A percentile compares a stretch with the other conserved stretches of the same genome.
These are phyloP conservation scores for Fraxinus sp. DNA, from an alignment of 305 asterid genomes.

Conservation along the genomic window DNA sequence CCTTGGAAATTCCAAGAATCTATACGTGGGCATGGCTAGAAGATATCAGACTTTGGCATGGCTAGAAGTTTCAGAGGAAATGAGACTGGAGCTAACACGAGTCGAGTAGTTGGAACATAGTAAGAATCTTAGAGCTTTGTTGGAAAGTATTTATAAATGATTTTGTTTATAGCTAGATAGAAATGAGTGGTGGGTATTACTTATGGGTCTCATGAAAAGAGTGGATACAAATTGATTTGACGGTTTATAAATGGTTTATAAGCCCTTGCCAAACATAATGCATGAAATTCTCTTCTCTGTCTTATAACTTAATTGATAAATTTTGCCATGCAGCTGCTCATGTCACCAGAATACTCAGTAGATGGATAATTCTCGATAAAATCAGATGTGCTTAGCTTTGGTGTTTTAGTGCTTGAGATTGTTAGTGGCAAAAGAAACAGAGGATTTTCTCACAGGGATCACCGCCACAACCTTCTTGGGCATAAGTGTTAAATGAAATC, in stretches of 20 bases:
- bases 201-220: neutral
- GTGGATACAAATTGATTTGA: neutral
- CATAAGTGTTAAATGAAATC: constrained; percentile 17
- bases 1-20: neutral
- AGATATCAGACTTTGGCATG: constrained; percentile 28
- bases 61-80: constrained; percentile 24
- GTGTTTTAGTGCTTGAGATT: neutral
- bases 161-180: neutral
- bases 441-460: neutral
- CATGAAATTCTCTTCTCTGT: neutral
- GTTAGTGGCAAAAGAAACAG: neutral
- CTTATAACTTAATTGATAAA: neutral
- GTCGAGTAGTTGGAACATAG: neutral
- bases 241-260: neutral
- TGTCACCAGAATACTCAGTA: neutral
- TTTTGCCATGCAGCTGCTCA: neutral
- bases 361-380: neutral
- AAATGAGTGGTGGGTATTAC: neutral
- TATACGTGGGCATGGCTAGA: constrained; percentile 28
- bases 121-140: neutral
- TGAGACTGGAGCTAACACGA: neutral
- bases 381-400: neutral
- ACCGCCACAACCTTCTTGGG: neutral
- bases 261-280: neutral
- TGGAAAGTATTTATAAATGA: neutral